Percentiles rank a stretch among this genome's conserved stretches.
These are phyloP conservation scores for Scytalidium lignicola DNA, from an alignment of 2,329 filamentous ascomycete species.

Conservation along the genomic window DNA sequence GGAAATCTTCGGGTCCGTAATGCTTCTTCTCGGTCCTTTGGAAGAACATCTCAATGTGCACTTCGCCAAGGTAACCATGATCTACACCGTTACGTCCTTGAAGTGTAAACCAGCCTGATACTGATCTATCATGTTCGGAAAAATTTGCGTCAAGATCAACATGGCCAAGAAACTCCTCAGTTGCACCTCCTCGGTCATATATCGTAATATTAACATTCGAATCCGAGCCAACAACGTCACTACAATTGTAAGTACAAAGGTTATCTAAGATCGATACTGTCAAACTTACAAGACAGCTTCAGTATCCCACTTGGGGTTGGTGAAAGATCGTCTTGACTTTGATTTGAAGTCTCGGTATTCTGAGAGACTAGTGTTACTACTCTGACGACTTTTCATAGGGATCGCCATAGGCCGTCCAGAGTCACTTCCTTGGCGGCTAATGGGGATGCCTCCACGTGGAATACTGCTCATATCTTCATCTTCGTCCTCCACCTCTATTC, in stretches of 20 bases:
- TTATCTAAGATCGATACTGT: background rate
- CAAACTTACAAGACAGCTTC: conserved; percentile 83
- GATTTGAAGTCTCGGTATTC: conserved; percentile 54
- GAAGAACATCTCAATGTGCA: conserved; percentile 81
- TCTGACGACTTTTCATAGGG: conserved; percentile 93
- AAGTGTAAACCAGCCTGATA: conserved; percentile 82
- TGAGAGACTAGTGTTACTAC: conserved; percentile 82
- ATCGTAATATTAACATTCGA: conserved; percentile 90
- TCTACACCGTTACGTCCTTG: conserved; percentile 73
- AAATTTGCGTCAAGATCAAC: conserved; percentile 73
- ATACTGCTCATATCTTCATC: conserved; percentile 52
- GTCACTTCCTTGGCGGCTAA: conserved; percentile 71
- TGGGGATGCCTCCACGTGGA: conserved; percentile 50
- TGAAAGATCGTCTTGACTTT: conserved; percentile 58
- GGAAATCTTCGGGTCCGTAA: conserved; percentile 91
- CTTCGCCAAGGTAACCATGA: conserved; percentile 72
- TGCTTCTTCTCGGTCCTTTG: conserved; percentile 85
- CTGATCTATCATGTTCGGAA: conserved; percentile 58
- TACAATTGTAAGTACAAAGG: conserved; percentile 32
- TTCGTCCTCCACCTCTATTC: conserved; percentile 54
- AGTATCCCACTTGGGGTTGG: conserved; percentile 91
- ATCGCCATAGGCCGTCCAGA: conserved; percentile 82
- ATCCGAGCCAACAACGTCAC: conserved; percentile 88
- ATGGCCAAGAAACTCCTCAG: conserved; percentile 89
- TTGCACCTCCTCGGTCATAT: conserved; percentile 74